Evolutionary conservation across 768 basidiomycete species (phyloP).

Genomic region (Lanmaoa rubissima): DNA sequence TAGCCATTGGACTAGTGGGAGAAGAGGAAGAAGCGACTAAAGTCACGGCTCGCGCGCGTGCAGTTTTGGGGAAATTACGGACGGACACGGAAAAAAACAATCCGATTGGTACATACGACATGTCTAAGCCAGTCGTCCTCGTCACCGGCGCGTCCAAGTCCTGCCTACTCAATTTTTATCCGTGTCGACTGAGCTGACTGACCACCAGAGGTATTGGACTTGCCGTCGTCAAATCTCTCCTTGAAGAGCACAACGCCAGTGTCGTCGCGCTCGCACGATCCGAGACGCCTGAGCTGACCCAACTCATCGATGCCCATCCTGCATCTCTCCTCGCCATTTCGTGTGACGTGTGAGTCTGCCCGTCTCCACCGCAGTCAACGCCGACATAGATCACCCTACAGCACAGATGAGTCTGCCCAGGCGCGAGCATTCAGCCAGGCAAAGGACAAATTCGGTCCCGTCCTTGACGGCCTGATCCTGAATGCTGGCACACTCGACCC

Average conservation of each 20-base stretch:
- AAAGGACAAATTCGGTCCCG: slow-evolving; percentile 50
- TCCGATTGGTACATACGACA: slow-evolving; percentile 2
- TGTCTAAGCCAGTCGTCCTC: slow-evolving; percentile 57
- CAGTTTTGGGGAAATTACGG: slow-evolving; percentile 20
- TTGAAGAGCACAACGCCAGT: slow-evolving; percentile 57
- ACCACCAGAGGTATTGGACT: slow-evolving; percentile 71
- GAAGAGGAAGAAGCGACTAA: slow-evolving; percentile 7
- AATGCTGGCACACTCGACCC: slow-evolving; percentile 84
- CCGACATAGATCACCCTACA: slow-evolving; percentile 29
- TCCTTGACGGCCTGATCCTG: slow-evolving; percentile 73
- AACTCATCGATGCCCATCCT: slow-evolving; percentile 42
- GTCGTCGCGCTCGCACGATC: slow-evolving; percentile 80
- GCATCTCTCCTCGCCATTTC: slow-evolving; percentile 49
- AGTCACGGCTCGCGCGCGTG: not conserved
- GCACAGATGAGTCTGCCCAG: slow-evolving; percentile 57
- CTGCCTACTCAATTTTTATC: not conserved
- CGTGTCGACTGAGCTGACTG: slow-evolving; percentile 3
- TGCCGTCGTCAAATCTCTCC: slow-evolving; percentile 65
- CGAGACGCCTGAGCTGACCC: slow-evolving; percentile 57
- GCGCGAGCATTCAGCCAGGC: slow-evolving; percentile 55
- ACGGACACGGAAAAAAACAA: slow-evolving; percentile 20
- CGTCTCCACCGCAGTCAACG: not conserved
- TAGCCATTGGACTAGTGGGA: slow-evolving; percentile 45
- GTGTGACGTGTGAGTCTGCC: slow-evolving; percentile 71
- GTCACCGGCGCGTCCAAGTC: slow-evolving; percentile 88